Evolutionary conservation across 208 protist species (phyloP).

Genomic region (Wallacemonas sp.): DNA sequence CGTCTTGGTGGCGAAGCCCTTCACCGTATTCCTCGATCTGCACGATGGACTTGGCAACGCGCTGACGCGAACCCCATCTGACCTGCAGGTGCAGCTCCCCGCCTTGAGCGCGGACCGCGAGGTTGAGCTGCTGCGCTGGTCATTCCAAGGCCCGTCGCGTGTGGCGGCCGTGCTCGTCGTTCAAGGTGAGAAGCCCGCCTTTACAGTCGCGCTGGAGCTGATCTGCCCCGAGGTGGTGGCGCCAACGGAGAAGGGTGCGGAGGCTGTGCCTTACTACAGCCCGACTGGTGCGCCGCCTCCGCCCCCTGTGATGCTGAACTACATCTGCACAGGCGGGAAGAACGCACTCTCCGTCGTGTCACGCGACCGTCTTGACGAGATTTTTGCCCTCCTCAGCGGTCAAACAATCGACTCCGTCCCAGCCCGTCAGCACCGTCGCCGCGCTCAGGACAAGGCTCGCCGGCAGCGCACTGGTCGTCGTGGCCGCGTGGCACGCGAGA

Average conservation of each 20-base stretch:
- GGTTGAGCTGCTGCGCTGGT: slow-evolving; percentile 13
- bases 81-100: slow-evolving; percentile 18
- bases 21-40: slow-evolving; percentile 45
- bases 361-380: slow-evolving; percentile 6
- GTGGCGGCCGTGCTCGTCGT: neutral
- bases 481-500: too few relatives aligned
- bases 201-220: slow-evolving; percentile 18
- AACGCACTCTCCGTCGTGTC: slow-evolving; percentile 5
- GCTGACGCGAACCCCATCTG: slow-evolving; percentile 19
- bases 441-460: too few relatives aligned
- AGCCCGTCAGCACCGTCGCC: neutral
- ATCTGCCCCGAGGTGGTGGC: neutral
- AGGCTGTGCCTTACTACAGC: neutral
- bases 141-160: neutral
- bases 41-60: slow-evolving; percentile 49
- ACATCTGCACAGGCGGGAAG: neutral
- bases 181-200: slow-evolving; percentile 11
- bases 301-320: neutral
- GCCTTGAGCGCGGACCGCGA: slow-evolving; percentile 2
- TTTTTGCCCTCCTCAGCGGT: slow-evolving; percentile 18
- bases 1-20: slow-evolving; percentile 51
- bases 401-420: slow-evolving; percentile 17
- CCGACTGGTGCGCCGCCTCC: neutral
- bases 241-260: neutral
- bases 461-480: too few relatives aligned